A percentile compares a stretch with the other conserved stretches of the same genome.
These are phyloP conservation scores for Ascobolus immersus DNA, from an alignment of 495 filamentous ascomycete genomes.

Conservation along the genomic window DNA sequence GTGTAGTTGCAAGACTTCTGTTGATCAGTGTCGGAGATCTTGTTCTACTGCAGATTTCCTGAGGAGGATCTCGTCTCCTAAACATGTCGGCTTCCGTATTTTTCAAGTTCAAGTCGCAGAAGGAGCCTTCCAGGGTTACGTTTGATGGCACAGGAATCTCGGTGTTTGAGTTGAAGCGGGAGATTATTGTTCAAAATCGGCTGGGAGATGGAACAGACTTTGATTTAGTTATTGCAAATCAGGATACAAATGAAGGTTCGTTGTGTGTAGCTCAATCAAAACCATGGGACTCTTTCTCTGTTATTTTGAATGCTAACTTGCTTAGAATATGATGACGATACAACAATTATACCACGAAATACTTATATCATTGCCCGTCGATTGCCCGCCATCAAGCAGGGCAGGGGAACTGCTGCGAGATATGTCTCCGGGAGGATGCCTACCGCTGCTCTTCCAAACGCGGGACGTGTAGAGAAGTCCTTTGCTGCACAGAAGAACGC, in stretches of 20 bases:
- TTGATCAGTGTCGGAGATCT: too few species aligned
- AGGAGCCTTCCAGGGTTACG: constrained; percentile 74
- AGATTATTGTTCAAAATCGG: constrained; percentile 81
- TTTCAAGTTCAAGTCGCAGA: constrained; percentile 99
- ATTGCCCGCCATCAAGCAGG: constrained; percentile 52
- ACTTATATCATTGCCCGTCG: constrained; percentile 79
- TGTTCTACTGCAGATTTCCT: constrained; percentile 4
- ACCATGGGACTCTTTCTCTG: neutral
- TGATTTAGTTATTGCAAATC: constrained; percentile 74
- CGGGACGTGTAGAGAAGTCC: constrained; percentile 27
- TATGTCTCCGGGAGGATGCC: constrained; percentile 98
- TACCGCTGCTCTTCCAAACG: constrained; percentile 53
- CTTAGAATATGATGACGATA: constrained; percentile 88
- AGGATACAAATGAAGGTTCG: constrained; percentile 79
- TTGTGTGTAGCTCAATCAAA: constrained; percentile 5
- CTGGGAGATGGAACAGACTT: constrained; percentile 93
- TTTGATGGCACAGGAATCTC: constrained; percentile 98
- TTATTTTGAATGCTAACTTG: neutral
- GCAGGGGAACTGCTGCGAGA: constrained; percentile 67
- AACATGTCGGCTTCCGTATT: constrained; percentile 94
- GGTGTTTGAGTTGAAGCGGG: constrained; percentile 92
- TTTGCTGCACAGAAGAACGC: constrained; percentile 27
- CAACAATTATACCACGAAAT: constrained; percentile 75
- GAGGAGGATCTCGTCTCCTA: constrained; percentile 9
- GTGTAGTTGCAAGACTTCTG: too few species aligned